These are phyloP conservation scores for Phoenix dactylifera DNA, from an alignment of 176 grass and related monocot species.

Conservation along the genomic window DNA sequence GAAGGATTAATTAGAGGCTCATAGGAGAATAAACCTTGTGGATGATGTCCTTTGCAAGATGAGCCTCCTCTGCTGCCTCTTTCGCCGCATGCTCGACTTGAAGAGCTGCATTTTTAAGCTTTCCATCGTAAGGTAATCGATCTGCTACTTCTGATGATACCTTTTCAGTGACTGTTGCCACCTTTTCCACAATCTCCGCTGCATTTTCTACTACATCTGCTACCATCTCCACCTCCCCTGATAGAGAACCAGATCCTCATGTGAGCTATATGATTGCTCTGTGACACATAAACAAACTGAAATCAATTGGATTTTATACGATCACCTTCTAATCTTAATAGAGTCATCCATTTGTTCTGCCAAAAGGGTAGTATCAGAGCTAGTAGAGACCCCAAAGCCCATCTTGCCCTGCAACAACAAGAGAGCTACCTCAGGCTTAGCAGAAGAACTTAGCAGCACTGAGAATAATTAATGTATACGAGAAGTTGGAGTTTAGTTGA, in stretches of 20 bases:
- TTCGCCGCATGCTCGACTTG: slow-evolving; percentile 40
- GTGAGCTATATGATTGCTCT: too few species aligned
- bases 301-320: too few species aligned
- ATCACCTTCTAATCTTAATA: slow-evolving; percentile 46
- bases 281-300: too few species aligned
- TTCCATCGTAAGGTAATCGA: slow-evolving; percentile 25
- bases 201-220: slow-evolving; percentile 31
- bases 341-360: slow-evolving; percentile 36
- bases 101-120: slow-evolving; percentile 31
- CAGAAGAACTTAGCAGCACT: too few species aligned
- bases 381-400: slow-evolving; percentile 35
- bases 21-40: slow-evolving; percentile 34
- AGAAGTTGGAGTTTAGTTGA: neutral
- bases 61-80: slow-evolving; percentile 50
- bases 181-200: slow-evolving; percentile 44
- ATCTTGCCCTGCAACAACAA: slow-evolving; percentile 31
- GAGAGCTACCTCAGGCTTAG: too few species aligned
- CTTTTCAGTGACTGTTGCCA: slow-evolving; percentile 37
- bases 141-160: slow-evolving; percentile 34
- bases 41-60: slow-evolving; percentile 47
- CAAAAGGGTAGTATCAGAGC: slow-evolving; percentile 33
- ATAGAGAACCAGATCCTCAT: too few species aligned
- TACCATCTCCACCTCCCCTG: slow-evolving; percentile 55
- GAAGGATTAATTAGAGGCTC: too few species aligned
- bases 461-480: too few species aligned